Evolutionary conservation across 2,329 filamentous ascomycete species (phyloP), one percentile per base, ranked within the genome.

Genomic region (Apiospora marii): DNA sequence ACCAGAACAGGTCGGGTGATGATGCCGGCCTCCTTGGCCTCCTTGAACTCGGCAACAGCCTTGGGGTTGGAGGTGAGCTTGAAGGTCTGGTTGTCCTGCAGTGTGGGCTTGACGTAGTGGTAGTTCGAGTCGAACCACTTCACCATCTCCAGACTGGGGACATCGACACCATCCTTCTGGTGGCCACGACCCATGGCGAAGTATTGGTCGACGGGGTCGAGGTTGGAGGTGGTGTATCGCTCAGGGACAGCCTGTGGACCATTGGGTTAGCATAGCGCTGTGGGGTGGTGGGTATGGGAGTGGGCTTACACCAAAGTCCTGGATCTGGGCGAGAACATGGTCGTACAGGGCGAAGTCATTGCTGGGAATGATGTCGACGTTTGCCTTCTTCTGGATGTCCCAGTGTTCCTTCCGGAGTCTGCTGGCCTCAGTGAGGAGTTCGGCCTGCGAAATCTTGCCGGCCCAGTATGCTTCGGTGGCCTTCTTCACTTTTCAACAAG

Each of bases 111-210:
- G 88, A 98, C 96, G 86, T 99, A 99, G 91, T 98, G 96, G 92
- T 99, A 99, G 93, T 99, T 99, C 78, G 95, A 98, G 90, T 99
- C 96, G 84, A 99, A 99, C 96, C 96, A 99, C 91, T 99, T 99
- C 81, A 99, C 96, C 96, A 99, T 99, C 91, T 99, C 96, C 86
- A 98, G 88, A 82, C 90, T 91, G 79, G 96, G 94, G 78, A 98
- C 96, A 85, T 99, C 96, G 80, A 98, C 90, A 85, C 94, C 91
- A 82, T 92, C 91, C 92, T 94, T 97, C 88, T 99, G 96, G 88
- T 97, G 95, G 83, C 96, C 96, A 92, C 96, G 94, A 82, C 96
- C 96, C 94, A 99, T 98, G 86, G 96, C 96, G 83, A 99, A 99
- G 92, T 98, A 98, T 88, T 97, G 92, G 87, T 99, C 96, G 84